A percentile compares a stretch with the other conserved stretches of the same genome.
These are phyloP conservation scores for Mycena citricolor DNA, from an alignment of 1,284 basidiomycete species.

Conservation along the genomic window DNA sequence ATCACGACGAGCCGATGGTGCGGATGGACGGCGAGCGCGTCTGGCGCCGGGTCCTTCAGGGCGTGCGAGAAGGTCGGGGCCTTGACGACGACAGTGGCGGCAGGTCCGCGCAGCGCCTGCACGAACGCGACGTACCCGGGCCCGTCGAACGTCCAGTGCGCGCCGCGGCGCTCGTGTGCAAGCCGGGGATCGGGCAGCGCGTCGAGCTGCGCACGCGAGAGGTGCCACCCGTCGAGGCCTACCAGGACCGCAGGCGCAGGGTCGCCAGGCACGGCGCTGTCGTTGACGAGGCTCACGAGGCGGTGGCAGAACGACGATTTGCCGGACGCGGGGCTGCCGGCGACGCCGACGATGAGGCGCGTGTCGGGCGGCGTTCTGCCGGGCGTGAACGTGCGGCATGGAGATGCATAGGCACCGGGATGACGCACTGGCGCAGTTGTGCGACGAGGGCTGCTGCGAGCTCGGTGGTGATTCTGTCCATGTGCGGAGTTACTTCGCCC, in stretches of 20 bases:
- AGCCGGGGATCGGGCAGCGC: constrained; percentile 66
- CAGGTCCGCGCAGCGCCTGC: constrained; percentile 43
- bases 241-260: constrained; percentile 54
- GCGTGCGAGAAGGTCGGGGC: constrained; percentile 79
- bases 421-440: constrained; percentile 36
- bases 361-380: constrained; percentile 44
- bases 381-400: background rate
- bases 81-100: constrained; percentile 39
- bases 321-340: constrained; percentile 82
- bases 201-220: constrained; percentile 66
- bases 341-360: constrained; percentile 74
- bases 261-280: background rate
- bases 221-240: constrained; percentile 86
- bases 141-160: constrained; percentile 75
- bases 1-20: constrained; percentile 76
- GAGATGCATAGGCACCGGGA: background rate
- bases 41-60: constrained; percentile 61
- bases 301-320: constrained; percentile 72
- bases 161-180: constrained; percentile 70
- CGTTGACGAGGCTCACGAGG: constrained; percentile 53
- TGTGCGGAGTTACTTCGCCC: too few species aligned
- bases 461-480: constrained; percentile 35
- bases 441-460: constrained; percentile 35
- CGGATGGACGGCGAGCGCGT: constrained; percentile 57
- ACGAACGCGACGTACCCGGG: constrained; percentile 67